These are phyloP conservation scores for Casuarina glauca DNA, from an alignment of 306 rosid species.

Conservation along the genomic window DNA sequence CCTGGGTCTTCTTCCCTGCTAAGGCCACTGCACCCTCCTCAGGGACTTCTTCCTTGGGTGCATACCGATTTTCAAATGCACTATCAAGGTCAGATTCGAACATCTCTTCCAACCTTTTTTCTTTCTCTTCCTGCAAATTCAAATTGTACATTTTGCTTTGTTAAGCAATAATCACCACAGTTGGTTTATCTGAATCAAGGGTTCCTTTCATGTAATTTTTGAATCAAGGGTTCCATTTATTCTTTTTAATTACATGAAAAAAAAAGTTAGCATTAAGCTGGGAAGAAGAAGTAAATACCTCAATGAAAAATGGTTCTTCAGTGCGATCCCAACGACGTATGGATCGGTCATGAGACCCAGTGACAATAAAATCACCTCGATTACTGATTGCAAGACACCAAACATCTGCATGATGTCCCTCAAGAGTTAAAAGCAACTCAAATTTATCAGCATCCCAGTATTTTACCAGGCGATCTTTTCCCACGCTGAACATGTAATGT, in stretches of 20 bases:
- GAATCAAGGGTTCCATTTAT: conserved; percentile 9
- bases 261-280: conserved; percentile 9
- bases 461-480: conserved; percentile 77
- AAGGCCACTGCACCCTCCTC: conserved; percentile 93
- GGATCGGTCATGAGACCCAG: conserved; percentile 94
- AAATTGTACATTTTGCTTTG: conserved; percentile 20
- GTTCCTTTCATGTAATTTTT: not conserved
- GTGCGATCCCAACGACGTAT: conserved; percentile 99
- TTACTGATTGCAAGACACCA: conserved; percentile 89
- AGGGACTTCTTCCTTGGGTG: conserved; percentile 75
- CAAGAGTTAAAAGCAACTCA: conserved; percentile 86
- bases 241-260: conserved; percentile 14
- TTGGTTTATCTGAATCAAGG: conserved; percentile 6
- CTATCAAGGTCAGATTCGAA: conserved; percentile 74
- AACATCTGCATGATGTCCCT: conserved; percentile 93
- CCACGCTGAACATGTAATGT: conserved; percentile 87
- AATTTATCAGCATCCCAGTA: conserved; percentile 99
- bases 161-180: conserved; percentile 12
- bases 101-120: conserved; percentile 84
- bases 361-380: conserved; percentile 87
- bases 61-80: conserved; percentile 64
- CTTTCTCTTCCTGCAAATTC: conserved; percentile 91
- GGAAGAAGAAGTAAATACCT: conserved; percentile 51
- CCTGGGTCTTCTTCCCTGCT: conserved; percentile 85
- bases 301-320: conserved; percentile 93